These are phyloP conservation scores for Didymella keratinophila DNA, from an alignment of 2,329 filamentous ascomycete genomes.

Conservation along the genomic window DNA sequence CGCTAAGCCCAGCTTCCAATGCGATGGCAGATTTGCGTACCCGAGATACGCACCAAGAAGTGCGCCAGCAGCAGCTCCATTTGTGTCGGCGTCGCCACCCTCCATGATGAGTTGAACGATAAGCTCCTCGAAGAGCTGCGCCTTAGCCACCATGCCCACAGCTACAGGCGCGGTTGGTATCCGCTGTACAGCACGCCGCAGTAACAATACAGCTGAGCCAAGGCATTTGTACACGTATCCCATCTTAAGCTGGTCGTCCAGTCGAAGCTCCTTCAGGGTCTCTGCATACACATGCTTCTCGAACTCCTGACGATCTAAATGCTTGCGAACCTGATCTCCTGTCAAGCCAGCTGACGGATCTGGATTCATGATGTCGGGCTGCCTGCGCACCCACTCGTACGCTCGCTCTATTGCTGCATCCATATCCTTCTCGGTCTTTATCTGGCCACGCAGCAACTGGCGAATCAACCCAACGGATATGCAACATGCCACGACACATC, in stretches of 20 bases:
- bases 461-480: conserved; percentile 59
- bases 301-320: conserved; percentile 55
- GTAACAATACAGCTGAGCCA: conserved; percentile 56
- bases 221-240: conserved; percentile 65
- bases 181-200: conserved; percentile 55
- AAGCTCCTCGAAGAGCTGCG: conserved; percentile 54
- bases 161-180: conserved; percentile 1
- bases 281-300: conserved; percentile 51
- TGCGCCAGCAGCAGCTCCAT: conserved; percentile 62
- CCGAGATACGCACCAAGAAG: conserved; percentile 60
- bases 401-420: conserved; percentile 54
- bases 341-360: conserved; percentile 38
- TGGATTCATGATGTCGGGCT: conserved; percentile 35
- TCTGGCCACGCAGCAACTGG: conserved; percentile 57
- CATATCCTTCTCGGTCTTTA: conserved; percentile 52
- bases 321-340: conserved; percentile 23
- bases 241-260: conserved; percentile 58
- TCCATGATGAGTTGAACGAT: conserved; percentile 61
- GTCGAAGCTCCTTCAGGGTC: conserved; percentile 51
- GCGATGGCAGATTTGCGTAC: conserved; percentile 55
- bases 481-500: conserved; percentile 61
- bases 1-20: conserved; percentile 60
- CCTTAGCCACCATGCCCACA: conserved; percentile 5
- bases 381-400: conserved; percentile 52
- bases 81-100: conserved; percentile 64